These are phyloP conservation scores for Leccinum subrobustum DNA, from an alignment of 1,284 basidiomycete species.

Conservation along the genomic window DNA sequence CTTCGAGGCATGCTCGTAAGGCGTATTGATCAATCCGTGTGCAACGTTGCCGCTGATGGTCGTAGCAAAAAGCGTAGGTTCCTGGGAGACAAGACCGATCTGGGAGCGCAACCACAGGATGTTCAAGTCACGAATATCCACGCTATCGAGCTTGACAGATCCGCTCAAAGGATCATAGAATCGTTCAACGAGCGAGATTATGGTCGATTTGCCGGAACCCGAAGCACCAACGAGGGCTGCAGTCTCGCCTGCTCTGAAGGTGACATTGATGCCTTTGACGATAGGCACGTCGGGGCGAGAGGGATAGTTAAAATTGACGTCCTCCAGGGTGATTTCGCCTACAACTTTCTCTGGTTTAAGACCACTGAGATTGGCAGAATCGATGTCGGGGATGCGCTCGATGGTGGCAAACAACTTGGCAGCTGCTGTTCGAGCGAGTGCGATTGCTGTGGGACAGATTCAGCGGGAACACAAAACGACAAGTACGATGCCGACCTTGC, in stretches of 20 bases:
- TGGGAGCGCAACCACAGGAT: constrained; percentile 87
- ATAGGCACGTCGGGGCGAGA: constrained; percentile 85
- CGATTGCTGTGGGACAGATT: constrained; percentile 53
- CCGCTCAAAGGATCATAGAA: constrained; percentile 88
- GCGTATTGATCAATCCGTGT: constrained; percentile 85
- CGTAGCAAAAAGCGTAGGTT: constrained; percentile 86
- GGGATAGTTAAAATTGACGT: constrained; percentile 90
- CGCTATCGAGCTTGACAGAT: constrained; percentile 75
- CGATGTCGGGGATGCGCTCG: constrained; percentile 83
- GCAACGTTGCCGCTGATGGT: constrained; percentile 80
- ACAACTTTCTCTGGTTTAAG: constrained; percentile 68
- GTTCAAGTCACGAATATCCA: constrained; percentile 77
- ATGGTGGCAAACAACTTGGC: constrained; percentile 93
- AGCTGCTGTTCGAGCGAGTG: constrained; percentile 85
- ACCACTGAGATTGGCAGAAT: constrained; percentile 74
- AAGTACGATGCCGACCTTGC: constrained; percentile 51
- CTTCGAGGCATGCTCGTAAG: constrained; percentile 64
- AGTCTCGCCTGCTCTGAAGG: constrained; percentile 76
- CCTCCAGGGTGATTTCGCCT: constrained; percentile 76
- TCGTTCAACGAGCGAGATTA: constrained; percentile 78
- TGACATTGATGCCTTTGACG: constrained; percentile 70
- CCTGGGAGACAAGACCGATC: constrained; percentile 89
- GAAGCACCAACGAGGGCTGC: constrained; percentile 89
- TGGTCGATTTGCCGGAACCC: constrained; percentile 86
- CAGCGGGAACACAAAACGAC: not conserved